Conservation (phyloP, 75 land plant species). For the Pseudotsuga menziesii region DNA sequence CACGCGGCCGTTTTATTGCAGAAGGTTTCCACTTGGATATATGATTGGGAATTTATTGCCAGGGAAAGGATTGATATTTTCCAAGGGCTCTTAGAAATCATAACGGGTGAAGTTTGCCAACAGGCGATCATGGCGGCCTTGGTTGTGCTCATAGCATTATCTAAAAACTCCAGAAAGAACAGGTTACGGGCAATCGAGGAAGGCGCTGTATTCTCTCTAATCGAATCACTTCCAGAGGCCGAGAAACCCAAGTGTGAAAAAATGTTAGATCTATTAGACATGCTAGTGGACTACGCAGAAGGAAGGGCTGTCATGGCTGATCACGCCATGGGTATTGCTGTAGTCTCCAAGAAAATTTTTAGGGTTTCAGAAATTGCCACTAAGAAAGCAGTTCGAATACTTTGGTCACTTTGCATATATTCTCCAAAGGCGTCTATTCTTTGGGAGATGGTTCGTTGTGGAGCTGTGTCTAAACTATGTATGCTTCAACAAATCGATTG, state of each 20-base stretch:
- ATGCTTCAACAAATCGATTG: slow-evolving; percentile 25
- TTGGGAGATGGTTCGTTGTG: slow-evolving; percentile 41
- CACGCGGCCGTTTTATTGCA: slow-evolving; percentile 24
- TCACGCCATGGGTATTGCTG: slow-evolving; percentile 36
- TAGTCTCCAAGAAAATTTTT: slow-evolving; percentile 30
- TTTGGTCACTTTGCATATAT: slow-evolving; percentile 26
- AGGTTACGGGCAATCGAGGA: slow-evolving; percentile 42
- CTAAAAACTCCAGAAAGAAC: slow-evolving; percentile 24
- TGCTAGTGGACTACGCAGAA: slow-evolving; percentile 31
- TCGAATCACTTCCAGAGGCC: slow-evolving; percentile 54
- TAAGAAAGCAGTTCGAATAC: slow-evolving; percentile 25
- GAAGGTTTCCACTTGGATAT: slow-evolving; percentile 14
- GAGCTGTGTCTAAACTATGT: slow-evolving; percentile 36
- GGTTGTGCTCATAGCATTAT: slow-evolving; percentile 22
- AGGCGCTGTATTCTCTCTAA: slow-evolving; percentile 36
- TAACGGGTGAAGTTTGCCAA: slow-evolving; percentile 31
- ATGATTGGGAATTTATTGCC: slow-evolving; percentile 9
- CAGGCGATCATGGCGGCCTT: slow-evolving; percentile 24
- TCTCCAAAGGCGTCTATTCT: slow-evolving; percentile 25
- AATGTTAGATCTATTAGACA: slow-evolving; percentile 22
- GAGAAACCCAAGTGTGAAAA: slow-evolving; percentile 27
- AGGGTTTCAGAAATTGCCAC: slow-evolving; percentile 34
- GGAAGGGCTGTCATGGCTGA: slow-evolving; percentile 33
- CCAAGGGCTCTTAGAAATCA: slow-evolving; percentile 32
- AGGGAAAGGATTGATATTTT: slow-evolving; percentile 21